A percentile compares a stretch with the other conserved stretches of the same genome.
Conservation (phyloP, 2,329 filamentous ascomycete species). For the Didymosphaeria variabile region DNA sequence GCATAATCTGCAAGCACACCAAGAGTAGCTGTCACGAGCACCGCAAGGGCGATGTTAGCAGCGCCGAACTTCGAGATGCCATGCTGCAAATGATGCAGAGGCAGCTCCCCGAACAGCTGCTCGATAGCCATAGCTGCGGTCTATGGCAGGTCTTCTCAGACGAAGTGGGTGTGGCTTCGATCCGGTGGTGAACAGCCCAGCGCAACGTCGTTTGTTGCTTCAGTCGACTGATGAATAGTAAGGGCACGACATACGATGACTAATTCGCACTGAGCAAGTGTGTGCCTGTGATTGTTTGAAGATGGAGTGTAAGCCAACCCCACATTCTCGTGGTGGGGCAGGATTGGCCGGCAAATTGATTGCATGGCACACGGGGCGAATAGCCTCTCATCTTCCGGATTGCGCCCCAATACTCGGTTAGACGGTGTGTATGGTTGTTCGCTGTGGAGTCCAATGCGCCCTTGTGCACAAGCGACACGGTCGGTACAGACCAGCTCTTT, state of each 20-base stretch:
- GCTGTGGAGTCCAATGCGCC: not conserved
- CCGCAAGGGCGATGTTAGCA: constrained; percentile 31
- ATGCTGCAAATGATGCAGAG: constrained; percentile 41
- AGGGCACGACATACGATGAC: not conserved
- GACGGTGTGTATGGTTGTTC: not conserved
- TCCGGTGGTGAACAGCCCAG: not conserved
- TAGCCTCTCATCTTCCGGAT: constrained; percentile 14
- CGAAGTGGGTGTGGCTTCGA: not conserved
- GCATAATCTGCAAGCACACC: constrained; percentile 55
- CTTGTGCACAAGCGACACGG: not conserved
- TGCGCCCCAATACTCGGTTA: not conserved
- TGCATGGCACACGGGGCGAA: constrained; percentile 4
- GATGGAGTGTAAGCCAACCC: constrained; percentile 25
- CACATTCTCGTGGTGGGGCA: constrained; percentile 45
- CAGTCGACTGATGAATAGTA: not conserved
- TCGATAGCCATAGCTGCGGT: constrained; percentile 38
- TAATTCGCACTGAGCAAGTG: not conserved
- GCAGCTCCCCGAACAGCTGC: constrained; percentile 39
- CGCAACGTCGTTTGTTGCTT: not conserved
- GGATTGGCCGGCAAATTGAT: constrained; percentile 32
- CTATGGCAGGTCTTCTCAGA: not conserved
- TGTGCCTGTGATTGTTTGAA: constrained; percentile 2
- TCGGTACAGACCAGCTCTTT: not conserved
- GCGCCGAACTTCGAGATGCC: constrained; percentile 41
- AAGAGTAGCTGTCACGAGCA: constrained; percentile 33